phyloP scores from a whole-genome alignment of 805 yeast species.

The Yarrowia sp. region DNA sequence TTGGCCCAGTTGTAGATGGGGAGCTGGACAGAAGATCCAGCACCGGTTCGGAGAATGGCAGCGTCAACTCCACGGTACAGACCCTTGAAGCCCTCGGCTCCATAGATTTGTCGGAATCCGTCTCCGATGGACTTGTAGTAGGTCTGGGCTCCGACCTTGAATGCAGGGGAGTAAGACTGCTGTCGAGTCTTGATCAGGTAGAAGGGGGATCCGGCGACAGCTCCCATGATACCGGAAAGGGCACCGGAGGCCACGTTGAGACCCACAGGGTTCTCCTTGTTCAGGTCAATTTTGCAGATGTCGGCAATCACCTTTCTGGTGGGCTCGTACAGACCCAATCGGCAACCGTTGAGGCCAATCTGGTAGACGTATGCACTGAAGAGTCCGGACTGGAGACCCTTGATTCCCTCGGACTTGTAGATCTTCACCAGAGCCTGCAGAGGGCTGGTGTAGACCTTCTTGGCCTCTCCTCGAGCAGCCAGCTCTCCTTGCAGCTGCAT shows the following conservation, averaged over 20 bases:
- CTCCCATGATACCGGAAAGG: constrained; percentile 83
- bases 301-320: constrained; percentile 38
- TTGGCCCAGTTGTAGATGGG: constrained; percentile 85
- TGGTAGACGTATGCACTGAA: constrained; percentile 88
- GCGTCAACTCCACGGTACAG: constrained; percentile 90
- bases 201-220: constrained; percentile 84
- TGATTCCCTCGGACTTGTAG: constrained; percentile 74
- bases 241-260: constrained; percentile 81
- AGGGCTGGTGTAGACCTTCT: constrained; percentile 72
- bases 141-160: constrained; percentile 87
- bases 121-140: constrained; percentile 67
- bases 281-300: constrained; percentile 34
- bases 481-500: constrained; percentile 97
- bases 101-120: constrained; percentile 62
- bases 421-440: constrained; percentile 76
- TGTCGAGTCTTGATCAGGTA: constrained; percentile 91
- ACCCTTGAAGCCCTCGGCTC: constrained; percentile 71
- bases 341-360: constrained; percentile 86
- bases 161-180: constrained; percentile 78
- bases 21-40: constrained; percentile 92
- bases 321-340: constrained; percentile 94
- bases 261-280: constrained; percentile 37
- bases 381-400: constrained; percentile 87
- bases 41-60: constrained; percentile 89
- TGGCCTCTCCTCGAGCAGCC: constrained; percentile 46